A percentile compares a stretch with the other conserved stretches of the same genome.
Conservation (phyloP, 805 yeast species). For the Saccharomycopsis selenospora region DNA sequence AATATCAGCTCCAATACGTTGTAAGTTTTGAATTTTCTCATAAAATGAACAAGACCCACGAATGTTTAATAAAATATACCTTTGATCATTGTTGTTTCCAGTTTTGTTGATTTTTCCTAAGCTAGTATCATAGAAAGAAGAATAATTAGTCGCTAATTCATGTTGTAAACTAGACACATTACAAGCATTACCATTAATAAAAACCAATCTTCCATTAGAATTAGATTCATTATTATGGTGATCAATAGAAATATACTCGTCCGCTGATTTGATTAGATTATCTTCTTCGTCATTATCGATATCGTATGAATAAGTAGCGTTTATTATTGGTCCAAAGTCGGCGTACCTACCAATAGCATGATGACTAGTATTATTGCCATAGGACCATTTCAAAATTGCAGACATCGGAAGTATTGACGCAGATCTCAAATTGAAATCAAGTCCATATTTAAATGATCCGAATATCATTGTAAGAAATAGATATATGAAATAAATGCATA, state of each 20-base stretch:
- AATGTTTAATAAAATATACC: slow-evolving; percentile 12
- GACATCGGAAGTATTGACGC: slow-evolving; percentile 19
- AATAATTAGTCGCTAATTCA: not conserved
- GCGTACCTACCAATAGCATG: slow-evolving; percentile 17
- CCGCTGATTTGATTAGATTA: not conserved
- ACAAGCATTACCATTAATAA: slow-evolving; percentile 10
- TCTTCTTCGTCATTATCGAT: not conserved
- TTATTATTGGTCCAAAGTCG: slow-evolving; percentile 19
- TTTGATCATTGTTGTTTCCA: not conserved
- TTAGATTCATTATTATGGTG: not conserved
- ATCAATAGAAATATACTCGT: not conserved
- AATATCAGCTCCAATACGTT: slow-evolving; percentile 40
- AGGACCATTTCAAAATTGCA: slow-evolving; percentile 18
- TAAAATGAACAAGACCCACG: slow-evolving; percentile 54
- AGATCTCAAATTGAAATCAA: slow-evolving; percentile 15
- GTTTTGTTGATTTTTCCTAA: not conserved
- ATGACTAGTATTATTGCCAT: slow-evolving; percentile 9
- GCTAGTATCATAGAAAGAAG: not conserved
- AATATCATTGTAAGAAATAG: slow-evolving; percentile 6
- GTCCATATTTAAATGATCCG: slow-evolving; percentile 7
- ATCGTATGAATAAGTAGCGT: slow-evolving; percentile 5
- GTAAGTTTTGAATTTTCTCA: slow-evolving; percentile 40
- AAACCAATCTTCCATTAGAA: slow-evolving; percentile 8
- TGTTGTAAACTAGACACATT: not conserved
- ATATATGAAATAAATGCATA: slow-evolving; percentile 14